phyloP scores from a whole-genome alignment of 2,329 filamentous ascomycete genomes.

The Ophiostoma himal-ulmi region DNA sequence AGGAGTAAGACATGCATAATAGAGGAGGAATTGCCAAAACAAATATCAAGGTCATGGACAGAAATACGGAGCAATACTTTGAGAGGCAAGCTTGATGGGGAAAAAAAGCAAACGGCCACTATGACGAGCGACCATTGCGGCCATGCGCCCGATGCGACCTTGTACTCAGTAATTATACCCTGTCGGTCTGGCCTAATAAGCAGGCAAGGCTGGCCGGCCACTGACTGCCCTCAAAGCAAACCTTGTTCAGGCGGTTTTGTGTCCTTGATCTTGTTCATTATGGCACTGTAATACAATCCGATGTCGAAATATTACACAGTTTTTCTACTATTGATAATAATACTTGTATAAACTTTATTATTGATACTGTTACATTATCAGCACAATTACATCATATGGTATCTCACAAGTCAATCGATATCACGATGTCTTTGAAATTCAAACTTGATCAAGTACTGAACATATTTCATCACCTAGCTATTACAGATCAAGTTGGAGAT shows the following conservation, averaged over 20 bases:
- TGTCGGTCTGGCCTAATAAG: neutral
- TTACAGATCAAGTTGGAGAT: neutral
- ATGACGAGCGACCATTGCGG: neutral
- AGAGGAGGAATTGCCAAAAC: neutral
- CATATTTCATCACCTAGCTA: too few species aligned
- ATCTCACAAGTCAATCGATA: neutral
- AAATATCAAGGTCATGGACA: neutral
- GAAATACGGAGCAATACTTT: neutral
- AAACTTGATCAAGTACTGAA: too few species aligned
- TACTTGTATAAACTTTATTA: neutral
- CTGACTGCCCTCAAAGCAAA: neutral
- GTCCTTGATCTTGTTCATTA: neutral
- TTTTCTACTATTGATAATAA: neutral
- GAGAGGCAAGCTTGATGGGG: neutral
- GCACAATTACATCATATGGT: neutral
- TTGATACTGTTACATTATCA: neutral
- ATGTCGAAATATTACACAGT: neutral
- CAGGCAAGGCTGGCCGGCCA: conserved; percentile 2
- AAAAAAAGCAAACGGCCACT: neutral
- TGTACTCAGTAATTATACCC: neutral
- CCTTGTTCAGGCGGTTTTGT: neutral
- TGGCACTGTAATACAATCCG: neutral
- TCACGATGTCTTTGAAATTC: neutral
- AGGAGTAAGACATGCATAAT: neutral
- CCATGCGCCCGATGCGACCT: neutral